Evolutionary conservation across 176 grass and related monocot genomes (phyloP).

Genomic region (Coix lacrymajobi): DNA sequence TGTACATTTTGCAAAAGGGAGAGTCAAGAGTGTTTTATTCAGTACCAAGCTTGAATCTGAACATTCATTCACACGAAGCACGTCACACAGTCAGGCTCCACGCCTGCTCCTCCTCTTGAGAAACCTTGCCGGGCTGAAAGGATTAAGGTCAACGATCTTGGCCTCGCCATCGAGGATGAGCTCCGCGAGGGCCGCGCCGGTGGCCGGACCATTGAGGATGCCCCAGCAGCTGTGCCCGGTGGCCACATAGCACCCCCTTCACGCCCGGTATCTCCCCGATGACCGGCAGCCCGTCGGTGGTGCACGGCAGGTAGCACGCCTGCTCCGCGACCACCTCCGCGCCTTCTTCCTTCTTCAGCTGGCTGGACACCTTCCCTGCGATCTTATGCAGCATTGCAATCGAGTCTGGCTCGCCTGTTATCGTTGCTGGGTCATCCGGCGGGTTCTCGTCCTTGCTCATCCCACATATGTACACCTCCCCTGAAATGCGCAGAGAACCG

Average conservation of each 20-base stretch:
- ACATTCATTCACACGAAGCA: background rate
- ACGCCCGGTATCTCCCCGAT: conserved; percentile 75
- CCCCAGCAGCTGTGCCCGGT: conserved; percentile 94
- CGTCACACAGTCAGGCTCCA: background rate
- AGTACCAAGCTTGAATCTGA: background rate
- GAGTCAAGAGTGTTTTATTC: conserved; percentile 22
- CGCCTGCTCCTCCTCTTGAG: conserved; percentile 33
- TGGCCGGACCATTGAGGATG: conserved; percentile 81
- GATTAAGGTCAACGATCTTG: conserved; percentile 51
- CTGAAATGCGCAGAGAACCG: conserved; percentile 16
- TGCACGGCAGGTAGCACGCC: conserved; percentile 85
- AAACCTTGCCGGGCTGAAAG: conserved; percentile 70
- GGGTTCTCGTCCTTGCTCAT: conserved; percentile 65
- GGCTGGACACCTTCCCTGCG: conserved; percentile 64
- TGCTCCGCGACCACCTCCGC: conserved; percentile 67
- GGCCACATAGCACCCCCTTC: conserved; percentile 73
- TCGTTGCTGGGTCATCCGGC: conserved; percentile 60
- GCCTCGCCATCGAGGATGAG: conserved; percentile 74
- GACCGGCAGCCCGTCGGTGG: conserved; percentile 65
- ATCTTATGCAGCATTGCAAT: conserved; percentile 94
- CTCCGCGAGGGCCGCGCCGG: conserved; percentile 62
- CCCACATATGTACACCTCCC: conserved; percentile 91
- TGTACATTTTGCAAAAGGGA: background rate
- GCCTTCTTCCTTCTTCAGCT: conserved; percentile 54
- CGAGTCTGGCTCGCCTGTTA: conserved; percentile 54